Percentiles rank a stretch among this genome's conserved stretches.
Conservation (phyloP, 306 rosid genomes). For the Cyclanthera cordifolia region DNA sequence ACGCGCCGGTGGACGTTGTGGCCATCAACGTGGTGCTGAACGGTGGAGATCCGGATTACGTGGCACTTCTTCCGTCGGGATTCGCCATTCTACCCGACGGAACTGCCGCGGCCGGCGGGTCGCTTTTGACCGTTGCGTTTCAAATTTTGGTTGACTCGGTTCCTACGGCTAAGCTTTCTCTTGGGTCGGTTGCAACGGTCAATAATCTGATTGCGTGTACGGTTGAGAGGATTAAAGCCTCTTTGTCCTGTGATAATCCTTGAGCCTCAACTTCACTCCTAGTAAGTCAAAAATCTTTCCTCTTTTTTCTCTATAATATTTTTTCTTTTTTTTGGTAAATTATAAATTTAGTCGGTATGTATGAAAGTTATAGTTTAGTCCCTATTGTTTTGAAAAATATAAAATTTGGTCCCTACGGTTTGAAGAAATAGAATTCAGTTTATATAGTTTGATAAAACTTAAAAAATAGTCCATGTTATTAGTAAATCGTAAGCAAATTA, state of each 20-base stretch:
- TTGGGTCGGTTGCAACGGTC: constrained; percentile 91
- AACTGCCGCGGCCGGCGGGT: constrained; percentile 46
- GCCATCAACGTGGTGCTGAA: constrained; percentile 85
- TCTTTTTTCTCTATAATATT: too few relatives aligned
- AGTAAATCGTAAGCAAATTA: too few relatives aligned
- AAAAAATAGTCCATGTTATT: too few relatives aligned
- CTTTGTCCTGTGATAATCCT: constrained; percentile 47
- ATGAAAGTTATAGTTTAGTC: too few relatives aligned
- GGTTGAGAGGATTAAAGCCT: constrained; percentile 83
- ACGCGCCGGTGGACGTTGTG: constrained; percentile 86
- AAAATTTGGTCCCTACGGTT: too few relatives aligned
- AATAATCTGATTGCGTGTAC: constrained; percentile 88
- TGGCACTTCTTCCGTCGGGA: constrained; percentile 92
- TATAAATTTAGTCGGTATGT: too few relatives aligned
- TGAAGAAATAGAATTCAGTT: too few relatives aligned
- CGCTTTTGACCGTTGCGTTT: constrained; percentile 82
- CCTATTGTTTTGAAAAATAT: too few relatives aligned
- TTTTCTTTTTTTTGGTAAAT: too few relatives aligned
- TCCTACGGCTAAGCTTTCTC: constrained; percentile 87
- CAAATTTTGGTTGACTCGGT: constrained; percentile 91
- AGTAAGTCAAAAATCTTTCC: background rate
- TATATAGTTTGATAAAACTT: too few relatives aligned
- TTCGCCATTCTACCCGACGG: constrained; percentile 92
- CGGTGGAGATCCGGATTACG: constrained; percentile 97
- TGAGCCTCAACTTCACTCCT: constrained; percentile 8